Evolutionary conservation across 2,329 filamentous ascomycete genomes (phyloP).

Genomic region (Epichloe aotearoae): DNA sequence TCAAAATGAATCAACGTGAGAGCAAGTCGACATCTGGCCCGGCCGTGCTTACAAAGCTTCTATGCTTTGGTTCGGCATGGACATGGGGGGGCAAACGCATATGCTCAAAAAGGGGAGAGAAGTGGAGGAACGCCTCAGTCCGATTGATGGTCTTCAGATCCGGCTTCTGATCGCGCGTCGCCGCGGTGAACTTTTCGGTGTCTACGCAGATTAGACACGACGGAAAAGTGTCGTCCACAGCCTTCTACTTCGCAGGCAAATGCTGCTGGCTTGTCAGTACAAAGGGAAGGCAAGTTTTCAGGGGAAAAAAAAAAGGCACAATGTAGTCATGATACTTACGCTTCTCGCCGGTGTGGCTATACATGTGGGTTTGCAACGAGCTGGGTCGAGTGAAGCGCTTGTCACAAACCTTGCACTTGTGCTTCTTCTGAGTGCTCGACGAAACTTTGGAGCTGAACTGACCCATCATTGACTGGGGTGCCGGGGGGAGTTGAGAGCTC

Average conservation of each 20-base stretch:
- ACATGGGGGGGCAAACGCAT: background rate
- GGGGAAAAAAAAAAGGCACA: too few species aligned
- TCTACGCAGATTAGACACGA: conserved; percentile 86
- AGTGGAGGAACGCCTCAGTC: conserved; percentile 25
- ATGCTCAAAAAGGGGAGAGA: background rate
- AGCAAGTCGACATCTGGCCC: background rate
- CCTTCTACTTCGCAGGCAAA: conserved; percentile 91
- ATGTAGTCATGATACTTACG: conserved; percentile 48
- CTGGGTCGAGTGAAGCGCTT: conserved; percentile 93
- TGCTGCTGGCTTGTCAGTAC: conserved; percentile 36
- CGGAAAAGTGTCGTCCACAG: conserved; percentile 91
- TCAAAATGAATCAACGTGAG: background rate
- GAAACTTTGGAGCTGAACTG: conserved; percentile 96
- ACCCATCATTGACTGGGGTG: conserved; percentile 95
- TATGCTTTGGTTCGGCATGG: conserved; percentile 6
- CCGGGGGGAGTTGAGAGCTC: conserved; percentile 56
- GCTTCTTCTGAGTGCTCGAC: conserved; percentile 95
- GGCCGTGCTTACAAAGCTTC: conserved; percentile 6
- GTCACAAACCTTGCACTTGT: conserved; percentile 98
- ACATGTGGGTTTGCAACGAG: conserved; percentile 94
- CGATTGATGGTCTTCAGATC: conserved; percentile 50
- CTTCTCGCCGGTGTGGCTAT: conserved; percentile 96
- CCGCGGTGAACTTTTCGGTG: conserved; percentile 89
- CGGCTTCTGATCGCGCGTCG: conserved; percentile 49
- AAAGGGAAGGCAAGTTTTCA: background rate